Base-by-base conservation (phyloP, 495 filamentous ascomycete genomes). In the Poronia punctata region DNA sequence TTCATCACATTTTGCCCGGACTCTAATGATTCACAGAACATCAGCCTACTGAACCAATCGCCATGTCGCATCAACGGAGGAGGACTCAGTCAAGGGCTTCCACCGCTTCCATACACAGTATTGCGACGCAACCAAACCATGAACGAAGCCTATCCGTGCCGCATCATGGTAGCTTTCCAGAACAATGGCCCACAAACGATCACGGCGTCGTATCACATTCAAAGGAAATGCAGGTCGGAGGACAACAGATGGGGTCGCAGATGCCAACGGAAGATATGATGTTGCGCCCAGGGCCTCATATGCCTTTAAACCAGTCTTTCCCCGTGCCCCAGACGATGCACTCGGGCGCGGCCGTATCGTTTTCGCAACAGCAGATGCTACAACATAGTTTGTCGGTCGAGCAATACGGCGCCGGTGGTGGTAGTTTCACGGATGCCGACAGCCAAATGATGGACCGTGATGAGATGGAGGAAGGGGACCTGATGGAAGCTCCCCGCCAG, bases 51-150 rank as follows among this genome's bases (percentile, higher is more conserved):
- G 51, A 53, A 14, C 28, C 21, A 17, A 30, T 34, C 44, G 43
- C 52, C 24, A 56, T 56, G 55, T 44, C 55, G 46, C 55, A 53
- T 22, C 49, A 52, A 11, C 36, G 71, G 52, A 82, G 78, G 54
- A 75, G 84, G 30, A 75, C 84, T 38, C 68, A 78, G 22, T 95
- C 88, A 20, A 71, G 86, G 64, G 87, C 83, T 26, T 95, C 88
- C 30, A 92, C 87, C 4, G 79, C 85, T n/a, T 90, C 86, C 37
- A 76, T 80, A 10, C 83, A 81, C 46, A 88, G 80, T 48, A 73
- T 70, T 53, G 69, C 74, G 5, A 83, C 80, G 22, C 83, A 84
- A 47, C 72, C 82, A 31, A 74, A 73, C 27, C 67, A 83, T 19
- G 79, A 84, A 26, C 77, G 80, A 23, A 49, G 45, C 12, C 10